Percentiles rank a stretch among this genome's conserved stretches.
phyloP scores from a whole-genome alignment of 1,284 basidiomycete species.

The Volvariella volvacea region DNA sequence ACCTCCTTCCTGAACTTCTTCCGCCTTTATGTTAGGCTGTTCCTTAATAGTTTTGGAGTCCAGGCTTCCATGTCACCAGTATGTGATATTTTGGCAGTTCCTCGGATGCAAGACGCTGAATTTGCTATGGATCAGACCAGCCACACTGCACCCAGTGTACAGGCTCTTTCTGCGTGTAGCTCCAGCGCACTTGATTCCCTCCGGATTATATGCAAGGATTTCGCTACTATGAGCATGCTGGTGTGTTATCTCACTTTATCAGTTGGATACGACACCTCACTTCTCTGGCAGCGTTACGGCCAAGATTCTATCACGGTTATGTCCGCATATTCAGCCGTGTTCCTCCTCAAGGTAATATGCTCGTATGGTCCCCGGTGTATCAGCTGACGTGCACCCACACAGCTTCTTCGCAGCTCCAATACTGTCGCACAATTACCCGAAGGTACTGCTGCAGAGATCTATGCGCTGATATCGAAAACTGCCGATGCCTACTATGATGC shows the following conservation, averaged over 20 bases:
- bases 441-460: slow-evolving; percentile 53
- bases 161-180: slow-evolving; percentile 66
- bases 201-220: slow-evolving; percentile 64
- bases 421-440: slow-evolving; percentile 48
- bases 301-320: slow-evolving; percentile 78
- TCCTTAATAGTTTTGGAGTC: slow-evolving; percentile 76
- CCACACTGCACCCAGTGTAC: slow-evolving; percentile 50
- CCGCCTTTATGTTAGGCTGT: slow-evolving; percentile 68
- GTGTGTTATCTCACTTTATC: slow-evolving; percentile 33
- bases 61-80: slow-evolving; percentile 54
- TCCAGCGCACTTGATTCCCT: slow-evolving; percentile 64
- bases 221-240: slow-evolving; percentile 66
- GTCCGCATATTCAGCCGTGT: slow-evolving; percentile 78
- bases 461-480: slow-evolving; percentile 54
- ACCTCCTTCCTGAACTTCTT: slow-evolving; percentile 67
- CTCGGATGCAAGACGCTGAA: not conserved
- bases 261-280: slow-evolving; percentile 6
- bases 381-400: slow-evolving; percentile 10
- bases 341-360: slow-evolving; percentile 57
- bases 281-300: slow-evolving; percentile 54
- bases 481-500: slow-evolving; percentile 72
- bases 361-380: slow-evolving; percentile 5
- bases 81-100: slow-evolving; percentile 17
- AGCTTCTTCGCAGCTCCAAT: slow-evolving; percentile 62
- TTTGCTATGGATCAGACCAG: slow-evolving; percentile 30